Percentiles rank a stretch among this genome's conserved stretches.
phyloP scores from a whole-genome alignment of 1,284 basidiomycete genomes.

The Xanthoconium separans region DNA sequence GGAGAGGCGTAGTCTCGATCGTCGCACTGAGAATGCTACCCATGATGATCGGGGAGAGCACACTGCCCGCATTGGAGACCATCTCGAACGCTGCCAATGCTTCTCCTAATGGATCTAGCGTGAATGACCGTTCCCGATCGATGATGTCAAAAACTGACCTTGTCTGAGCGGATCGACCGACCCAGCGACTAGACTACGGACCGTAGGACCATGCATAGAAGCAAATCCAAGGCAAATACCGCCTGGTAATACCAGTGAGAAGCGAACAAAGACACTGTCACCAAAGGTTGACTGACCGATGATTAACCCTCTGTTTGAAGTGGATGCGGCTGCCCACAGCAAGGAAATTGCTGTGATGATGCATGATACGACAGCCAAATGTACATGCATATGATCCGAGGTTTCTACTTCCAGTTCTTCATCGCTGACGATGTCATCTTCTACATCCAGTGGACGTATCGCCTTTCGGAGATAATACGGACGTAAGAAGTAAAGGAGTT shows the following conservation, averaged over 20 bases:
- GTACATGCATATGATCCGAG: conserved; percentile 33
- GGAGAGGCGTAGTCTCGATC: conserved; percentile 15
- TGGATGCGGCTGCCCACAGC: conserved; percentile 19
- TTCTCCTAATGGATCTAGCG: conserved; percentile 24
- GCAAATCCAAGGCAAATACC: conserved; percentile 23
- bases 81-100: conserved; percentile 34
- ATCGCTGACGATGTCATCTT: background rate
- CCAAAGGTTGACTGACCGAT: conserved; percentile 3
- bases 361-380: conserved; percentile 27
- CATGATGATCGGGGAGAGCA: conserved; percentile 30
- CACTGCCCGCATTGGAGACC: conserved; percentile 23
- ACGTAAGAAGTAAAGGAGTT: conserved; percentile 17
- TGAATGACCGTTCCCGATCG: background rate
- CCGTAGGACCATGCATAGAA: conserved; percentile 18
- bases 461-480: conserved; percentile 18
- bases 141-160: conserved; percentile 17
- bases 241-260: conserved; percentile 7
- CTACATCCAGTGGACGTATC: background rate
- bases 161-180: conserved; percentile 35
- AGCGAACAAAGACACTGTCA: background rate
- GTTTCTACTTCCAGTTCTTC: conserved; percentile 13
- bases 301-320: conserved; percentile 8
- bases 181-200: conserved; percentile 30
- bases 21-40: conserved; percentile 21
- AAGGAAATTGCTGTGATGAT: conserved; percentile 13